Base-by-base conservation (phyloP, 805 yeast genomes). In the Monosporozyma siamensis region DNA sequence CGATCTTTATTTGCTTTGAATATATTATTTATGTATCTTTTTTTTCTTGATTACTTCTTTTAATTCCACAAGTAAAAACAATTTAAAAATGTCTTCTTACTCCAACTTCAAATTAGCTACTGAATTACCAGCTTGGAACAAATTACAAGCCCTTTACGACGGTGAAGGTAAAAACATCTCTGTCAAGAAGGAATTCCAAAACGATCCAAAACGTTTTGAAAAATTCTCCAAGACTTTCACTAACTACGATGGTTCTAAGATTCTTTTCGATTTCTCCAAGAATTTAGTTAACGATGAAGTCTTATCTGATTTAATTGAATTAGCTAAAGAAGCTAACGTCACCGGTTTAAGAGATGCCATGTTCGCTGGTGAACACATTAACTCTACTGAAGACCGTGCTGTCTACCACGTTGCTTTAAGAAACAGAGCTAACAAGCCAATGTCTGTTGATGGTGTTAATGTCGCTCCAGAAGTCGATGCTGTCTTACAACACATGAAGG, bases 401-500 rank as follows among this genome's bases (percentile, higher is more conserved):
- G 99, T 92, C 38, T 92, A 75, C 75, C 99, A 92, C 70, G 86
- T 80, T 56, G 99, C 97, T 27, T 77, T 92, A 58, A 83, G 99
- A 77, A 90, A 94, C 78, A 83, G 92, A 68, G 72, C 92, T 45
- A 67, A 78, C 70, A 81, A 76, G 67, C 78, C 79, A 49, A 82
- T 92, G 95, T 66, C 64, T 49, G 97, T 89, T 48, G 96, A 92
- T 61, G 96, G 95, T 54, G 68, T 68, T 52, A 81, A 90, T 61
- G 95, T 92, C 47, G 80, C 94, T 26, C 85, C 88, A 40, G 96
- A 87, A 67, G 97, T 92, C 48, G 86, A 88, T 62, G 71, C 77
- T 27, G 98, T 92, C 36, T 78, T 94, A 64, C 78, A 80, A 58
- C 99, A 92, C 76, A 89, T 92, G 94, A 85, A 86, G 72, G 95